Base-by-base conservation (phyloP, 2,329 filamentous ascomycete species). In the Cladosporium sp. region DNA sequence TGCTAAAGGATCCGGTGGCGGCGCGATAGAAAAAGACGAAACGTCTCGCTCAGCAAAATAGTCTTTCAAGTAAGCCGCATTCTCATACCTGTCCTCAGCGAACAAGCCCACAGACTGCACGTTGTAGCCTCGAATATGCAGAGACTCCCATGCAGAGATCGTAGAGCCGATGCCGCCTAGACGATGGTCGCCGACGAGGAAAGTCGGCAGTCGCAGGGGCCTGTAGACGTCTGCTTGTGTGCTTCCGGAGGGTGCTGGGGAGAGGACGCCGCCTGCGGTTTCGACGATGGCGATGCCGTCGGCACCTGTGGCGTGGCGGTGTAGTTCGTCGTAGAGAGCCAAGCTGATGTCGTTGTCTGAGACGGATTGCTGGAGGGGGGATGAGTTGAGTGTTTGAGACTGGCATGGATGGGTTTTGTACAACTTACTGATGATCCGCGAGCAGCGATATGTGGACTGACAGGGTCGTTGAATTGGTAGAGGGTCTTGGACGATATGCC, bases 231-330 rank as follows among this genome's bases (percentile, higher is more conserved):
- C 92, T 2, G 89, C 91, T 74, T 96, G 92, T 0, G 90, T 87
- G 1, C 84, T 90, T 11, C 91, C 91, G 41, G 90, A 91, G 0
- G 92, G 92, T 0, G 86, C 86, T 0, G 92, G 92, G 0, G 91
- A 94, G 68, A 94, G 88, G 0, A 94, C 90, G 0, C 92, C 92
- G 0, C 92, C 92, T 1, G 92, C 92, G 1, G 92, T 95, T 76
- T 96, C 92, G 55, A 95, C 81, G 57, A 96, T 84, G 1, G 91
- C 79, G 77, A 89, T 87, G n/a, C 85, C 85, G 55, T 80, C 75
- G 4, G 79, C 78, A 2, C 71, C 70, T 24, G 75, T 72, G 3
- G 84, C 81, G 64, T 80, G 81, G n/a, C 78, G 71, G 7, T 77
- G 66, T 14, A 79, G 68, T 57, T 78, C 74, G 1, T 84, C 80